Conservation (phyloP, 257 asterid species). For the Voacanga thouarsii region DNA sequence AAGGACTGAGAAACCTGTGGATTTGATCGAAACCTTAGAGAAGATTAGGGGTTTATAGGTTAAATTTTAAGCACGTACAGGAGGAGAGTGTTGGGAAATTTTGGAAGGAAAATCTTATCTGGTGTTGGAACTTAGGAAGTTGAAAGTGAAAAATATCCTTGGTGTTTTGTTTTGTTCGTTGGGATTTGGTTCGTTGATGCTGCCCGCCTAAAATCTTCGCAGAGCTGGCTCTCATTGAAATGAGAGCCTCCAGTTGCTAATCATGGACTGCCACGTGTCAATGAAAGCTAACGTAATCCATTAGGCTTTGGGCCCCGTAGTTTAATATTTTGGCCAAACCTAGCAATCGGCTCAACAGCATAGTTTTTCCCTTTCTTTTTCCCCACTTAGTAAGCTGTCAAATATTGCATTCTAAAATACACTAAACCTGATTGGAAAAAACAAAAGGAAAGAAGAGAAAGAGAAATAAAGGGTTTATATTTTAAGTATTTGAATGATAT, state of each 20-base stretch:
- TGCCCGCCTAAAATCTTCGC: conserved; percentile 17
- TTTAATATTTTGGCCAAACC: not conserved
- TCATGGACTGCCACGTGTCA: conserved; percentile 5
- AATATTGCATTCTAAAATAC: no score
- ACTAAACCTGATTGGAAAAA: no score
- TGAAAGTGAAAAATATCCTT: conserved; percentile 5
- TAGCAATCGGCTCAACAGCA: not conserved
- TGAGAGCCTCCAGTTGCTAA: conserved; percentile 5
- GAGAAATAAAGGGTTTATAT: no score
- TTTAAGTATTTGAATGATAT: no score
- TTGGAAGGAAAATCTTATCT: conserved; percentile 17
- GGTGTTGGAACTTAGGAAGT: not conserved
- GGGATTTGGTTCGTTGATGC: conserved; percentile 5
- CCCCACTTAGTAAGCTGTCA: no score
- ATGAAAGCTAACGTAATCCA: not conserved
- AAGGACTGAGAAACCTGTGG: not conserved
- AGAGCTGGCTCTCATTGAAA: conserved; percentile 5
- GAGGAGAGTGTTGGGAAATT: not conserved
- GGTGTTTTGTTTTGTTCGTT: not conserved
- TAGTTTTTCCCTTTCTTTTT: no score
- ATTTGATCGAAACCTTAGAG: not conserved
- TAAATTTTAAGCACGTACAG: not conserved
- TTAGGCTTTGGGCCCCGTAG: not conserved
- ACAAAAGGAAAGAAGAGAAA: no score
- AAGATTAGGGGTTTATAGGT: no score